Percentiles rank a stretch among this genome's conserved stretches.
phyloP scores from a whole-genome alignment of 2,329 filamentous ascomycete genomes.

The Aspergillus nomiae region DNA sequence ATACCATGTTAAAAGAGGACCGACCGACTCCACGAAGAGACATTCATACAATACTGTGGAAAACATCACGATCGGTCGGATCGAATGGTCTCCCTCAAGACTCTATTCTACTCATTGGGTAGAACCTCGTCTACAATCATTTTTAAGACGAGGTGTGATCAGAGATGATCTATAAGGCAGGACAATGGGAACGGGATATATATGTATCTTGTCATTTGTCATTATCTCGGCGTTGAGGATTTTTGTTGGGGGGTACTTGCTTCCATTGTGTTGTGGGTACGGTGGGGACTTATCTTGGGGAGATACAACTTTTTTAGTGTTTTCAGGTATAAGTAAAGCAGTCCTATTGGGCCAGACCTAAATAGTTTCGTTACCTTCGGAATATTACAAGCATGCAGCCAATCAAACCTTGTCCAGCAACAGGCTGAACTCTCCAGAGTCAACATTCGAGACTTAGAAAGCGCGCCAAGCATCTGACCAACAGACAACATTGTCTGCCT shows the following conservation, averaged over 20 bases:
- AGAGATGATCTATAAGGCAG: too few species aligned
- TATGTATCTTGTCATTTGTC: neutral
- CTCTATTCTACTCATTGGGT: too few species aligned
- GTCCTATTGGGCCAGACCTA: neutral
- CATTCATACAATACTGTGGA: neutral
- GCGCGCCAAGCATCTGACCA: too few species aligned
- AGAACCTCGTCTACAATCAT: neutral
- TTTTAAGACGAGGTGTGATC: neutral
- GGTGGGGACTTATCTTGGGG: too few species aligned
- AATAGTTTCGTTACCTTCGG: too few species aligned
- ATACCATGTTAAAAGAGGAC: neutral
- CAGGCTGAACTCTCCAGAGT: too few species aligned
- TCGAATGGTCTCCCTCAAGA: neutral
- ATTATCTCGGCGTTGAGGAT: neutral
- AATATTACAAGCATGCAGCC: too few species aligned
- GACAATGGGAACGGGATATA: neutral
- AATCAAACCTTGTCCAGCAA: too few species aligned
- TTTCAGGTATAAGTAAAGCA: neutral
- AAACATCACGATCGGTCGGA: neutral
- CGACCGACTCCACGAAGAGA: neutral
- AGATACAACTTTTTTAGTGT: too few species aligned
- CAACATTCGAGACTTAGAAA: too few species aligned
- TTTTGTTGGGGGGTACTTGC: neutral
- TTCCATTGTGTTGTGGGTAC: neutral
- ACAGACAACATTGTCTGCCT: too few species aligned